Conservation (phyloP, 192 early-diverging fungal genomes). For the Linnemannia elongata region DNA sequence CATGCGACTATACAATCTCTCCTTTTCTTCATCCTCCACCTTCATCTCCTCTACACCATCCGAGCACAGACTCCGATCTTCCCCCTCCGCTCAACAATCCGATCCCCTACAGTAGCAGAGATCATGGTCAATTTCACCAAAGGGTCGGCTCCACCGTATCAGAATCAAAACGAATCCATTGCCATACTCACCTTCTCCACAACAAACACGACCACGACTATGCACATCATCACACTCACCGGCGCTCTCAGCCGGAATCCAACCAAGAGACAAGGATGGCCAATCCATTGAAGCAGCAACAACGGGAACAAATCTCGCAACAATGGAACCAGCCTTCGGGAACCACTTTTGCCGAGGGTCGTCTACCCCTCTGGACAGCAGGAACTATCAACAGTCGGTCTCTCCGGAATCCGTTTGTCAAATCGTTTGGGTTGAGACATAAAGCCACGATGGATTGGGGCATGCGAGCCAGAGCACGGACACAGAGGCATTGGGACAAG, state of each 20-base stretch:
- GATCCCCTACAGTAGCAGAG: background rate
- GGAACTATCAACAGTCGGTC: background rate
- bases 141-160: background rate
- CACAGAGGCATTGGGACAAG: constrained; percentile 27
- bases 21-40: background rate
- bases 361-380: background rate
- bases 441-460: constrained; percentile 42
- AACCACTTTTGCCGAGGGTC: background rate
- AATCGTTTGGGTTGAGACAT: constrained; percentile 28
- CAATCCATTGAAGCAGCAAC: background rate
- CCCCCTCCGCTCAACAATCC: background rate
- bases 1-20: background rate
- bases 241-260: background rate
- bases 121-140: background rate
- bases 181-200: background rate
- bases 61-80: background rate
- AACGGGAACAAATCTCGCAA: background rate
- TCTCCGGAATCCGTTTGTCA: background rate
- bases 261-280: background rate
- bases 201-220: background rate
- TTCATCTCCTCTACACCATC: background rate
- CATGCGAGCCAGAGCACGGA: constrained; percentile 25
- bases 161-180: background rate
- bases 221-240: background rate
- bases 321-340: background rate